These are phyloP conservation scores for Cutaneotrichosporon sp. DNA, from an alignment of 1,284 basidiomycete species.

Conservation along the genomic window DNA sequence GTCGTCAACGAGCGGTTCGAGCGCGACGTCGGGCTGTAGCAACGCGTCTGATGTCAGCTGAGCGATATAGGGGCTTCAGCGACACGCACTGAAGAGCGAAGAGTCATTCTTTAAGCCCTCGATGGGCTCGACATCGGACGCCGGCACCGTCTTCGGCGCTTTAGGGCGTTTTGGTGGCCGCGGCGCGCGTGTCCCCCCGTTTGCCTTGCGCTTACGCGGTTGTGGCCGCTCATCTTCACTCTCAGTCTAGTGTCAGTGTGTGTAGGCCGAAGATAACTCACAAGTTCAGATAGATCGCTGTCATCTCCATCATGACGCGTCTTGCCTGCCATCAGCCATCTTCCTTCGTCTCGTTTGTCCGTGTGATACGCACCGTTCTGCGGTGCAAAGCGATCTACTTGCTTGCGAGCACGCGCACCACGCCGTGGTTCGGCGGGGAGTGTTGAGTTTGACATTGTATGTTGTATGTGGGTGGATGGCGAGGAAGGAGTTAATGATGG, in stretches of 20 bases:
- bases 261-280: conserved; percentile 26
- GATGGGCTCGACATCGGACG: conserved; percentile 20
- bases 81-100: conserved; percentile 41
- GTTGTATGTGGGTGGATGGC: conserved; percentile 9
- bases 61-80: not conserved
- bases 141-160: conserved; percentile 23
- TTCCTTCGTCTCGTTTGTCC: conserved; percentile 4
- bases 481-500: conserved; percentile 10
- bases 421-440: conserved; percentile 36
- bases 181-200: conserved; percentile 16
- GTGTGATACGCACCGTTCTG: conserved; percentile 5
- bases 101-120: conserved; percentile 44
- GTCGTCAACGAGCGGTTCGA: conserved; percentile 50
- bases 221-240: conserved; percentile 17
- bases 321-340: conserved; percentile 9
- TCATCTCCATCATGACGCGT: conserved; percentile 8
- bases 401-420: conserved; percentile 41
- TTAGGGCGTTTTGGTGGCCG: conserved; percentile 21
- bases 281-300: conserved; percentile 9
- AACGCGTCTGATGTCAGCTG: conserved; percentile 42
- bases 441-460: conserved; percentile 27
- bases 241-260: conserved; percentile 14
- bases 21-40: conserved; percentile 46
- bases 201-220: conserved; percentile 24
- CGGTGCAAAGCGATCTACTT: conserved; percentile 37